A percentile compares a stretch with the other conserved stretches of the same genome.
Evolutionary conservation across 169 alveolate genomes (phyloP).

Genomic region (Theileria sp.): DNA sequence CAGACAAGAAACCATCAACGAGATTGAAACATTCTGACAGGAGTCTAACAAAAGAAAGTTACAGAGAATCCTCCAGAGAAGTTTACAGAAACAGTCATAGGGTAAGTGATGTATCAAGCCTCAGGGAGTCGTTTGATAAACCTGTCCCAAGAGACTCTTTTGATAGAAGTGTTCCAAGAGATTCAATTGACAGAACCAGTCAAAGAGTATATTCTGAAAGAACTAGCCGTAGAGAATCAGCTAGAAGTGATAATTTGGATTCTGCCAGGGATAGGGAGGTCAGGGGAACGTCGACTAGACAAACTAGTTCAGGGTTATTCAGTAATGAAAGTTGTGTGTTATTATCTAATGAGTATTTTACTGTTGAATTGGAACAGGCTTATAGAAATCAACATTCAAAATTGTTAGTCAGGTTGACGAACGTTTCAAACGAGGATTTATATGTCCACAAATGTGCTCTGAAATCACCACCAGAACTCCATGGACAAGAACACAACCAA

Average conservation of each 20-base stretch:
- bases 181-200: neutral
- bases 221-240: neutral
- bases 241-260: neutral
- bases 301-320: neutral
- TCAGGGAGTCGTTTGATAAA: neutral
- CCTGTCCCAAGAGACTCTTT: neutral
- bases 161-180: neutral
- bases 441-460: neutral
- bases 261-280: neutral
- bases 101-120: neutral
- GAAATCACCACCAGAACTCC: constrained; percentile 7
- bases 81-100: neutral
- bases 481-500: constrained; percentile 19
- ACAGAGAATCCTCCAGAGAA: neutral
- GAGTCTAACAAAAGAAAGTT: neutral
- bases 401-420: constrained; percentile 18
- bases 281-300: neutral
- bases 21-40: neutral
- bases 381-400: constrained; percentile 22
- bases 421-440: neutral
- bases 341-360: neutral
- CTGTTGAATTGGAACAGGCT: constrained; percentile 42
- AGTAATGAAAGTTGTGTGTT: constrained; percentile 19
- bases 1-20: neutral
- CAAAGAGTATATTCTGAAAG: neutral